A percentile compares a stretch with the other conserved stretches of the same genome.
phyloP scores from a whole-genome alignment of 108 stramenopile genomes.

The Nannochloropsis oceanica region DNA sequence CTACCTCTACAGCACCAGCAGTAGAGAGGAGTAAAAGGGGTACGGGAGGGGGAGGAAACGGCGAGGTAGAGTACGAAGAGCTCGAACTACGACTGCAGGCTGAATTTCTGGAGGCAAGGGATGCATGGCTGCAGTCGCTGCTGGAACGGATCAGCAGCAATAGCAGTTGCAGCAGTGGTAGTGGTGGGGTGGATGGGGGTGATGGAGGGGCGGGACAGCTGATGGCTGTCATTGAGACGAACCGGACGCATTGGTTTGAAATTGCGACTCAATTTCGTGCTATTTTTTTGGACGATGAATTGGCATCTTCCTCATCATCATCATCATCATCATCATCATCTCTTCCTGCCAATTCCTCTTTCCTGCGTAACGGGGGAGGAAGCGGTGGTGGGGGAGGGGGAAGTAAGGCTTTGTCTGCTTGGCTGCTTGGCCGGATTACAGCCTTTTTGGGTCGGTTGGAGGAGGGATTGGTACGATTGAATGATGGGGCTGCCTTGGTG shows the following conservation, averaged over 20 bases:
- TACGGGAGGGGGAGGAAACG: background rate
- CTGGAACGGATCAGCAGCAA: background rate
- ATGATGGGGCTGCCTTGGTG: constrained; percentile 11
- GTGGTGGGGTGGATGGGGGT: background rate
- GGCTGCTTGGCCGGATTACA: constrained; percentile 14
- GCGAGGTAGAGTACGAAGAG: background rate
- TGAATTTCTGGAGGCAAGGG: constrained; percentile 29
- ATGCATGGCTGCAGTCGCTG: constrained; percentile 18
- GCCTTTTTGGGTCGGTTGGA: constrained; percentile 22
- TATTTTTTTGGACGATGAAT: constrained; percentile 10
- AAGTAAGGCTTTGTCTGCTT: constrained; percentile 13
- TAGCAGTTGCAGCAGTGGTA: background rate
- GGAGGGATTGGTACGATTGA: constrained; percentile 4
- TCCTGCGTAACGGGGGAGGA: background rate
- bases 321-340: background rate
- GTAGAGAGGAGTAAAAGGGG: background rate
- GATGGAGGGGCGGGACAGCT: constrained; percentile 1
- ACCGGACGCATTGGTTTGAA: constrained; percentile 31
- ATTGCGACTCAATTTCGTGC: constrained; percentile 32
- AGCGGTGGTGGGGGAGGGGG: background rate
- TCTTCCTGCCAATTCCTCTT: background rate
- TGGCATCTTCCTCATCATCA: background rate
- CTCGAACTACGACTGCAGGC: background rate
- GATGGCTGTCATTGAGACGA: constrained; percentile 29
- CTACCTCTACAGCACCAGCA: background rate